Percentiles rank a stretch among this genome's conserved stretches.
phyloP scores from a whole-genome alignment of 129 eudicot species.

The Flaveria ramosissima region DNA sequence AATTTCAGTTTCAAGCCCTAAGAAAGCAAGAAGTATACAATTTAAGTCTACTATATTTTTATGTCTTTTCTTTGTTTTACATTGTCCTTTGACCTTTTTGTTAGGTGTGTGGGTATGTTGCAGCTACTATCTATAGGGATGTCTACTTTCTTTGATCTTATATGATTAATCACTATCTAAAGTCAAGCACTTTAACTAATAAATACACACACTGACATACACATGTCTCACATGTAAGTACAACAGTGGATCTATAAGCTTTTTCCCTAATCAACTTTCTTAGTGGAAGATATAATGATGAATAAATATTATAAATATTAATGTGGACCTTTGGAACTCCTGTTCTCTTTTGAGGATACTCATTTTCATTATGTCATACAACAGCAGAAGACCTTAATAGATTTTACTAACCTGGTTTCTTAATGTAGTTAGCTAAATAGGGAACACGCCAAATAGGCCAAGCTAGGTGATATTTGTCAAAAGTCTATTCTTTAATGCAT shows the following conservation, averaged over 20 bases:
- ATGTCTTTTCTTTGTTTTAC: constrained; percentile 4
- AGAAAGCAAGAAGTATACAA: background rate
- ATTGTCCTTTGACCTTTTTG: constrained; percentile 22
- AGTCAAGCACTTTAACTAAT: constrained; percentile 28
- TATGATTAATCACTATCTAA: constrained; percentile 25
- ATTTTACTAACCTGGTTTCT: background rate
- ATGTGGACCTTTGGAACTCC: constrained; percentile 24
- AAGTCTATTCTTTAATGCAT: background rate
- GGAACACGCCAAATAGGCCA: background rate
- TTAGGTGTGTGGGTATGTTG: constrained; percentile 27
- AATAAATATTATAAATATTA: constrained; percentile 3
- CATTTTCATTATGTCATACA: constrained; percentile 16
- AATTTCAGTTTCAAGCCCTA: background rate
- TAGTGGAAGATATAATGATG: constrained; percentile 37
- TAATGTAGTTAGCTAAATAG: background rate
- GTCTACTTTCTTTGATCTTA: constrained; percentile 33
- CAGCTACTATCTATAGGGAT: constrained; percentile 25
- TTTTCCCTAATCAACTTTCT: constrained; percentile 27
- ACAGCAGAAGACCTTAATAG: constrained; percentile 23
- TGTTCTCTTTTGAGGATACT: constrained; percentile 34
- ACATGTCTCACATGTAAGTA: constrained; percentile 36
- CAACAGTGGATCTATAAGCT: constrained; percentile 27
- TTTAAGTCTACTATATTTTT: constrained; percentile 16
- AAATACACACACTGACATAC: constrained; percentile 26
- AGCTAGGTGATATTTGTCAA: background rate